phyloP scores from a whole-genome alignment of 495 filamentous ascomycete species.

The Neurospora terricola region DNA sequence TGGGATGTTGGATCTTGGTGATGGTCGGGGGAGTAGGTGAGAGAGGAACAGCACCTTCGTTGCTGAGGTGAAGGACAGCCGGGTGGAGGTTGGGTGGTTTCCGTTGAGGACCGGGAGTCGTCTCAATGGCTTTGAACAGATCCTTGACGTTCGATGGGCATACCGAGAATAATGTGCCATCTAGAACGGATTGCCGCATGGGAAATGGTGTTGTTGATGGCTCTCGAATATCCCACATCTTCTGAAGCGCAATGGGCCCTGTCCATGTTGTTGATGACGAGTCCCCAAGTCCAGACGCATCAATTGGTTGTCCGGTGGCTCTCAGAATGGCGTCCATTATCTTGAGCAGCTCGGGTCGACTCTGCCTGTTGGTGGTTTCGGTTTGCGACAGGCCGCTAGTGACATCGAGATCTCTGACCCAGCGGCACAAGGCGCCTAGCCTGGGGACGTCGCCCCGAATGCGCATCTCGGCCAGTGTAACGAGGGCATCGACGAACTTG shows the following conservation, averaged over 20 bases:
- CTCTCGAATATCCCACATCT: slow-evolving; percentile 24
- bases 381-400: slow-evolving; percentile 29
- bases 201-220: slow-evolving; percentile 1
- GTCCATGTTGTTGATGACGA: not conserved
- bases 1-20: slow-evolving; percentile 27
- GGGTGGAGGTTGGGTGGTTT: slow-evolving; percentile 39
- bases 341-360: slow-evolving; percentile 17
- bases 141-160: slow-evolving; percentile 8
- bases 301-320: slow-evolving; percentile 25
- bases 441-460: slow-evolving; percentile 32
- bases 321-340: slow-evolving; percentile 36
- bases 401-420: slow-evolving; percentile 41
- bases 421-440: slow-evolving; percentile 37
- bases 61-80: slow-evolving; percentile 32
- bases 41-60: slow-evolving; percentile 26
- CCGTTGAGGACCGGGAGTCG: slow-evolving; percentile 30
- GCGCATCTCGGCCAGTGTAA: slow-evolving; percentile 38
- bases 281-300: slow-evolving; percentile 9
- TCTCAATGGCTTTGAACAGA: slow-evolving; percentile 31
- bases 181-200: slow-evolving; percentile 17
- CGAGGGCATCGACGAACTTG: slow-evolving; percentile 29
- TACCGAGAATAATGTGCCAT: slow-evolving; percentile 21
- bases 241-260: slow-evolving; percentile 21
- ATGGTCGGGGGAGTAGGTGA: slow-evolving; percentile 15
- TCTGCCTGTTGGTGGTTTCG: not conserved